phyloP scores from a whole-genome alignment of 768 basidiomycete genomes.

The Gyrodon lividus region DNA sequence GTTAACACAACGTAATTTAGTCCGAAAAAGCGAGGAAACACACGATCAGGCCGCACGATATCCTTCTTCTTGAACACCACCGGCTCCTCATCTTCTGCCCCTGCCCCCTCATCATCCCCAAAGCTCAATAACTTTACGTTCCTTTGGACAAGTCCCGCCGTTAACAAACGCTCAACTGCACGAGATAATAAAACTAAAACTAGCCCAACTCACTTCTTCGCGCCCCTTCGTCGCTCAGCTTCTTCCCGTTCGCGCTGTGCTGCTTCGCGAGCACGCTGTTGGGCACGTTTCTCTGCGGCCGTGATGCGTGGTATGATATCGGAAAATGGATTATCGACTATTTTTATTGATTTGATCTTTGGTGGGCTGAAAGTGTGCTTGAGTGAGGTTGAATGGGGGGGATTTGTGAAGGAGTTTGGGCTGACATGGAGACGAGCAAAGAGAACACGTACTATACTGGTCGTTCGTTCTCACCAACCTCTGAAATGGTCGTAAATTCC shows the following conservation, averaged over 20 bases:
- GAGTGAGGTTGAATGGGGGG: neutral
- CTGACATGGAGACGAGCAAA: neutral
- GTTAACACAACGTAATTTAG: neutral
- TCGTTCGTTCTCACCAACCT: slow-evolving; percentile 69
- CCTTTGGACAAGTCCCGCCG: slow-evolving; percentile 39
- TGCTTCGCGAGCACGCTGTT: slow-evolving; percentile 77
- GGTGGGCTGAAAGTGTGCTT: slow-evolving; percentile 61
- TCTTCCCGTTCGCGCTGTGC: slow-evolving; percentile 80
- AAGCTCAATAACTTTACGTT: slow-evolving; percentile 91
- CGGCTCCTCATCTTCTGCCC: slow-evolving; percentile 54
- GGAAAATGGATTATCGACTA: slow-evolving; percentile 91
- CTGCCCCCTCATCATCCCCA: slow-evolving; percentile 66
- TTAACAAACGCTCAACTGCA: neutral
- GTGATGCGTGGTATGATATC: slow-evolving; percentile 97
- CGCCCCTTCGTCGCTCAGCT: slow-evolving; percentile 64
- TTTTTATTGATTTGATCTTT: slow-evolving; percentile 80
- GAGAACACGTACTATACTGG: slow-evolving; percentile 69
- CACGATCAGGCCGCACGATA: slow-evolving; percentile 82
- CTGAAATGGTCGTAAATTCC: slow-evolving; percentile 33
- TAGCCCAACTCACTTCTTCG: slow-evolving; percentile 71
- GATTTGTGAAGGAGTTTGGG: neutral
- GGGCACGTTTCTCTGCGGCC: slow-evolving; percentile 83
- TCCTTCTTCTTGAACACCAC: slow-evolving; percentile 71
- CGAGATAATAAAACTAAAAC: neutral
- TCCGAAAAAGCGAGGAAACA: slow-evolving; percentile 28